These are phyloP conservation scores for Fagopyrum tataricum DNA, from an alignment of 148 eudicot genomes.

Conservation along the genomic window DNA sequence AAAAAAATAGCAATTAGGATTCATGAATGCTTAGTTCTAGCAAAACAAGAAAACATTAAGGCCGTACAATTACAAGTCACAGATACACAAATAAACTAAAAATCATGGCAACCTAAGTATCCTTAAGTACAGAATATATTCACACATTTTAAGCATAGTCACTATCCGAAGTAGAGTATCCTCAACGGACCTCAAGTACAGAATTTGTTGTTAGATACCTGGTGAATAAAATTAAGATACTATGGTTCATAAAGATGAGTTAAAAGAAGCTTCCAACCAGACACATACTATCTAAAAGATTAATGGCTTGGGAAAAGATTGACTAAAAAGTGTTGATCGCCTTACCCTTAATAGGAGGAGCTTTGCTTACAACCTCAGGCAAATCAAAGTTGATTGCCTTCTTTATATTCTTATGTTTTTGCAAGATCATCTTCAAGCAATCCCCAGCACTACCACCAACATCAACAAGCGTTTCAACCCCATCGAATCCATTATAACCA, in stretches of 20 bases:
- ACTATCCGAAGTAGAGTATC: not conserved
- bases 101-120: not conserved
- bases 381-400: constrained; percentile 49
- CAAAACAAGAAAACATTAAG: not conserved
- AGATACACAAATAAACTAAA: too few relatives aligned
- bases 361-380: constrained; percentile 55
- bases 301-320: not conserved
- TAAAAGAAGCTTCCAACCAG: not conserved
- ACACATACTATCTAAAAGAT: not conserved
- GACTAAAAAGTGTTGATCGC: not conserved
- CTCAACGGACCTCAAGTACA: not conserved
- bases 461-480: constrained; percentile 42
- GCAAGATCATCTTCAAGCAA: constrained; percentile 50
- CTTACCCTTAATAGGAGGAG: constrained; percentile 44
- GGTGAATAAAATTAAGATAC: too few relatives aligned
- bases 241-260: not conserved
- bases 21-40: not conserved
- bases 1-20: not conserved
- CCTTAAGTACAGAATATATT: not conserved
- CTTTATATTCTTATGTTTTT: constrained; percentile 27
- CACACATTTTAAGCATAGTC: not conserved
- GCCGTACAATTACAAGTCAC: not conserved
- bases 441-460: constrained; percentile 62
- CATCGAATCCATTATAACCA: constrained; percentile 44
- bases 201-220: not conserved